Evolutionary conservation across 2,329 filamentous ascomycete genomes (phyloP), one percentile per base, ranked within the genome.

Genomic region (Dothistroma pini): DNA sequence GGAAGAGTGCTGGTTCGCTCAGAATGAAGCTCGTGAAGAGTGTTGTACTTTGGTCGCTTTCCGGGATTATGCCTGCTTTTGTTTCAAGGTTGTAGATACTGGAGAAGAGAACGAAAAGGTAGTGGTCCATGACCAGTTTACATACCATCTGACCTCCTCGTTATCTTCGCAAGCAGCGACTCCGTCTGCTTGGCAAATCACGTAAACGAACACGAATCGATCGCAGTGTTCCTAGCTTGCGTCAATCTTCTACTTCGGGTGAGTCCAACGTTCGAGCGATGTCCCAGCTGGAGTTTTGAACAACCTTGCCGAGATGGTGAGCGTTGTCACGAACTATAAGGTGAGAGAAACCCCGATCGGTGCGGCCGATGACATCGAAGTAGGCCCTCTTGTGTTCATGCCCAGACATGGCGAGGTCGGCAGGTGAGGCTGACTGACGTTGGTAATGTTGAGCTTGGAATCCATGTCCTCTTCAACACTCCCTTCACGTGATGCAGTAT

Each of bases 61-160:
- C 22, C 12, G n/a, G 29, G 12, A 34, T 5, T 2, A 53, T 19
- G 29, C 31, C 50, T 12, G 34, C 8, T 2, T 16, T 11, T 11
- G 12, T 12, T 11, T 53, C 29, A 4, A 53, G 50, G 5, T 32
- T 12, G 31, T 32, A 11, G 4, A 35, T 35, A 8, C 34, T 25
- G 16, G 22, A 21, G 50, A 16, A 21, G 50, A 10, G 16, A 8
- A 53, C 14, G 29, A 32, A 53, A 29, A 53, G 50, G 16, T 53
- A 53, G 29, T 53, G 50, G 50, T 53, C 50, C 50, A 53, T 55
- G 19, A 32, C 44, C 9, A 58, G 47, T 31, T 31, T 52, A n/a
- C 49, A 22, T 44, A 29, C 25, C 25, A 29, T 29, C 6, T 29
- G 25, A 29, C 25, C 25, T 29, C 6, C 25, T 29, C 25, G 25